Evolutionary conservation across 192 early-diverging fungal genomes (phyloP).

Genomic region (Neocallimastix lanati): DNA sequence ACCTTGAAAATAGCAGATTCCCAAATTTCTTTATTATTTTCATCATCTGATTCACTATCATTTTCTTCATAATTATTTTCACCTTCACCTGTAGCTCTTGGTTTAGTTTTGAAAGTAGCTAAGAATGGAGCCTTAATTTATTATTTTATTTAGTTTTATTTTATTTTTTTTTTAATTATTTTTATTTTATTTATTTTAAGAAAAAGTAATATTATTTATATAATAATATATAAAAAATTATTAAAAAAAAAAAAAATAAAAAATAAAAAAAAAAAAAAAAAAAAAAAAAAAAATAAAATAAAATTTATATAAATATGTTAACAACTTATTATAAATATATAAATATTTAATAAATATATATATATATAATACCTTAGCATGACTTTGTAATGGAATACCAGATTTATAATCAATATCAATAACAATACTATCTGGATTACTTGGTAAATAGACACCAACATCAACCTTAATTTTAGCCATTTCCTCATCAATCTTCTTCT

Average conservation of each 20-base stretch:
- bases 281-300: too few species aligned
- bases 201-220: too few species aligned
- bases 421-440: constrained; percentile 87
- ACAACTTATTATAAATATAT: too few species aligned
- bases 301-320: too few species aligned
- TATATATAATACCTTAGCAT: constrained; percentile 56
- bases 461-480: constrained; percentile 85
- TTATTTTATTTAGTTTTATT: too few species aligned
- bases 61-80: constrained; percentile 37
- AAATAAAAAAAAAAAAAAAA: too few species aligned
- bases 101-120: constrained; percentile 82
- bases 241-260: too few species aligned
- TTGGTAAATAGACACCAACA: constrained; percentile 90
- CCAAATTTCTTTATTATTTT: constrained; percentile 25
- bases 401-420: constrained; percentile 88
- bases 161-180: too few species aligned
- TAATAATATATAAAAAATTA: too few species aligned
- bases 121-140: constrained; percentile 73
- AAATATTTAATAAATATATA: too few species aligned
- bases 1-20: constrained; percentile 97
- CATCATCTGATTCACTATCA: constrained; percentile 8
- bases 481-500: constrained; percentile 97
- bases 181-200: neutral
- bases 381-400: constrained; percentile 84
- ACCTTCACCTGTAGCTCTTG: constrained; percentile 10